Evolutionary conservation across 2,329 filamentous ascomycete species (phyloP), one percentile per base, ranked within the genome.

Genomic region (Calonectria leucothoes): DNA sequence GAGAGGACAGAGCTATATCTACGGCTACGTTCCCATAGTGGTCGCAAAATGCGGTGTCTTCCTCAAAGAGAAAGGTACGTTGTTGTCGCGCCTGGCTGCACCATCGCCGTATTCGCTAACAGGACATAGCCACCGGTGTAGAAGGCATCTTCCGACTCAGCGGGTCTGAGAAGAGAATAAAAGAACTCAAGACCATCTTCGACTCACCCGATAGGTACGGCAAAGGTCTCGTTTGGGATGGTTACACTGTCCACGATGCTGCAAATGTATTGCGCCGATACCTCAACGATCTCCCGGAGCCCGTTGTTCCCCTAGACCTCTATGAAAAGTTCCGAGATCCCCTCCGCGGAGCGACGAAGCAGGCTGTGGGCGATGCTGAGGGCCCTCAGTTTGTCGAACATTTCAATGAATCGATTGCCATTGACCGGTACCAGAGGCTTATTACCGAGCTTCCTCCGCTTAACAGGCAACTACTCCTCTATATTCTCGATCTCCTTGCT

Each of bases 21-120:
- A 98, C 84, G 97, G 97, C 81, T 98, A 98, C 82, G 96, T 99
- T 10, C 97, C 97, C 23, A 98, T 99, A 77, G 96, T 99, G 52
- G 96, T 99, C 68, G 97, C 97, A 42, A 99, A 99, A 85, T 98
- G 97, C 83, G 97, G 97, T 75, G 96, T 99, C 5, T 99, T 96
- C 79, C 84, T 99, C 77, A 99, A 99, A 85, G 97, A 99, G 84
- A 98, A 98, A 91, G 97, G 97, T 98, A 85, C 77, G 91, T 86
- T 51, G 29, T 27, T 42, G 61, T 49, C 39, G 10, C 20, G 37
- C 25, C 29, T 29, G 35, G 14, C 33, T 55, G 27, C 33, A 65
- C 45, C 23, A 65, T 49, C 23, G 67, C 15, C 33, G 10, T 20
- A n/a, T 45, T 25, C 45, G 42, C 25, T 67, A 72, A 71, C 78